Evolutionary conservation across 2,329 filamentous ascomycete genomes (phyloP), one percentile per base, ranked within the genome.

Genomic region (Fusarium temperatum): DNA sequence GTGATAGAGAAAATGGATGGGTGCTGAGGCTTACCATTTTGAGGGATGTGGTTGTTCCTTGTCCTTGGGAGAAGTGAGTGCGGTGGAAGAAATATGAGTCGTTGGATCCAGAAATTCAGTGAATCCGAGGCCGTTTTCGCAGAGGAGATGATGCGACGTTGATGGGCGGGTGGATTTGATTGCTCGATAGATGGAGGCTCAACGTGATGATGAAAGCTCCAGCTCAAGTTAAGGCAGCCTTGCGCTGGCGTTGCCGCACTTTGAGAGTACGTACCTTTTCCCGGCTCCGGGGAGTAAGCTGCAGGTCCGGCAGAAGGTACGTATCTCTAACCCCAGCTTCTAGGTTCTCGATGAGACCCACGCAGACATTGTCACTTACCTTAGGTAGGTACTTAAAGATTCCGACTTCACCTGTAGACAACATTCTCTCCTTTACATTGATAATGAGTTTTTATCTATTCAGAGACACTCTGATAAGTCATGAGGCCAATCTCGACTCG

Each of bases 21-120:
- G 55, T 59, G 48, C 68, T 60, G 68, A 61, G 59, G 78, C 83
- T 82, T 84, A 89, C 87, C 87, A 89, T 89, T 68, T 83, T 87
- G 84, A 74, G 77, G 76, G 80, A 62, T 75, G 57, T 59, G 63
- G 45, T 35, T 65, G 56, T 54, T 64, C 39, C 50, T 17, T 70
- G 56, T 64, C 39, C 50, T 17, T 69, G 56, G 14, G 45, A 41
- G 48, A 51, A 42, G 35, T 41, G 41, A 44, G 24, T 38, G 24
- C 8, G 30, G 22, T 30, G 41, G 44, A 57, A 38, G 20, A 28
- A 42, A 32, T 38, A 3, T 18, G 24, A 22, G 42, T 53, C 47
- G 32, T 24, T 57, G 11, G 9, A 22, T n/a, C 17, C 44, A 15
- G 22, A 8, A 24, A 35, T 11, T 28, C 24, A 24, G 28, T 53